Evolutionary conservation across 2,329 filamentous ascomycete species (phyloP), one percentile per base, ranked within the genome.

Genomic region (Madurella mycetomatis): DNA sequence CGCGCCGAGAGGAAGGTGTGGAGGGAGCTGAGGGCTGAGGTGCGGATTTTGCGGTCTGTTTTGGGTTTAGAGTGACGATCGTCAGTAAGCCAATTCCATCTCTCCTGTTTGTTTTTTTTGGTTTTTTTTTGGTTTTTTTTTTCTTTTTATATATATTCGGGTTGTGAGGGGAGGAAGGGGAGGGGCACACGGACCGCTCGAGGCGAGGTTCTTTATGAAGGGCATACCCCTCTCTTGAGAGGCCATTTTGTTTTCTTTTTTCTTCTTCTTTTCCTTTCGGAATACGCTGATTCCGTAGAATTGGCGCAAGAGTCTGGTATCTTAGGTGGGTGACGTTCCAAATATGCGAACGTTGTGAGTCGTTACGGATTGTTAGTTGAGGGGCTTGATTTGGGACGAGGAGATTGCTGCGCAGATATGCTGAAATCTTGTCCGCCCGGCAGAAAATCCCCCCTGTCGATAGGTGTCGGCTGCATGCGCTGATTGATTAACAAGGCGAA

Each of bases 121-220:
- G 7, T 25, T 4, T 25, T 4, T 25, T 4, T 25, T 4, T 25
- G 7, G 3, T 4, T 25, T 4, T 25, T 4, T 25, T 3, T 25
- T 4, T 25, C 3, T 25, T 4, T 25, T 4, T 25, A 25, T 7
- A 25, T 25, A 25, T 25, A 25, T 25, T 7, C 4, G 7, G 7
- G 25, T 7, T 25, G 4, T 25, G 9, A 15, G n/a, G 32, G 39
- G 12, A 47, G n/a, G 2, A 18, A 12, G 58, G 18, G 49, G 16
- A 9, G 8, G 15, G 17, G 37, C n/a, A 55, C 46, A 74, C 80
- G 59, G 68, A 92, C 90, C 88, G 73, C 88, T 94, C 37, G 90
- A 92, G 52, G 88, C 88, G 60, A 95, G 83, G 68, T 92, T 86
- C 70, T 85, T 88, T 60, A 95, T 86, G 62, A 95, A 95, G 5